A percentile compares a stretch with the other conserved stretches of the same genome.
These are phyloP conservation scores for Zarea fungicola DNA, from an alignment of 2,329 filamentous ascomycete genomes.

Conservation along the genomic window DNA sequence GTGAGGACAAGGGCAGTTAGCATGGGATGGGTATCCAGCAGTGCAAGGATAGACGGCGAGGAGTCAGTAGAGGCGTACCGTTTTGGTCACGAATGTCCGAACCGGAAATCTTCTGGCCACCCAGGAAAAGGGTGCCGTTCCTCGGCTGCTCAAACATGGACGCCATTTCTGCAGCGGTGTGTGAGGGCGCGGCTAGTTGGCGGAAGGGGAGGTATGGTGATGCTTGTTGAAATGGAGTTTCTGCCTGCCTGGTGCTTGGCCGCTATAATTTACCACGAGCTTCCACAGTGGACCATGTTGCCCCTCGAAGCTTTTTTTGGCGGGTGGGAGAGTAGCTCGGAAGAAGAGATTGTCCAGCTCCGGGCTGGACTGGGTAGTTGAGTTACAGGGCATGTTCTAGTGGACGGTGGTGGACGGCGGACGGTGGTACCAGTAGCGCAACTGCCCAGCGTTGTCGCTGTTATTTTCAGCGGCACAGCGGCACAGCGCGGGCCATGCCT, in stretches of 20 bases:
- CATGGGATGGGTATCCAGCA: slow-evolving; percentile 1
- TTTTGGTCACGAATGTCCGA: slow-evolving; percentile 97
- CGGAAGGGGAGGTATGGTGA: slow-evolving; percentile 6
- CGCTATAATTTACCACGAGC: slow-evolving; percentile 12
- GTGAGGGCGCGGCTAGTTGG: slow-evolving; percentile 4
- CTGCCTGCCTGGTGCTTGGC: slow-evolving; percentile 13
- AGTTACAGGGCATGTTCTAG: not conserved
- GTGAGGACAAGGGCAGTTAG: slow-evolving; percentile 16
- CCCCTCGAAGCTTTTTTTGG: slow-evolving; percentile 14
- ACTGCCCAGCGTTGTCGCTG: not conserved
- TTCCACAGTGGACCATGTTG: slow-evolving; percentile 14
- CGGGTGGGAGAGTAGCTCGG: slow-evolving; percentile 4
- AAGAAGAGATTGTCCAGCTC: slow-evolving; percentile 12
- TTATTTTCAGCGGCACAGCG: not conserved
- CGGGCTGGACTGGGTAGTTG: not conserved
- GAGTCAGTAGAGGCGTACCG: slow-evolving; percentile 46
- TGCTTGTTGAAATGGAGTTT: slow-evolving; percentile 9
- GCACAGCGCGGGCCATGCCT: not conserved
- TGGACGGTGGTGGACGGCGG: not conserved
- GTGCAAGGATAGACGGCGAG: slow-evolving; percentile 1
- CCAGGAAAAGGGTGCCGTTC: slow-evolving; percentile 94
- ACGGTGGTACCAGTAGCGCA: no score
- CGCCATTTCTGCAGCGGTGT: slow-evolving; percentile 56
- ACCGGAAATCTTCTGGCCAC: slow-evolving; percentile 95
- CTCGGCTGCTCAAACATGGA: slow-evolving; percentile 94